These are phyloP conservation scores for Solanum chmielewskii DNA, from an alignment of 257 asterid species.

Conservation along the genomic window DNA sequence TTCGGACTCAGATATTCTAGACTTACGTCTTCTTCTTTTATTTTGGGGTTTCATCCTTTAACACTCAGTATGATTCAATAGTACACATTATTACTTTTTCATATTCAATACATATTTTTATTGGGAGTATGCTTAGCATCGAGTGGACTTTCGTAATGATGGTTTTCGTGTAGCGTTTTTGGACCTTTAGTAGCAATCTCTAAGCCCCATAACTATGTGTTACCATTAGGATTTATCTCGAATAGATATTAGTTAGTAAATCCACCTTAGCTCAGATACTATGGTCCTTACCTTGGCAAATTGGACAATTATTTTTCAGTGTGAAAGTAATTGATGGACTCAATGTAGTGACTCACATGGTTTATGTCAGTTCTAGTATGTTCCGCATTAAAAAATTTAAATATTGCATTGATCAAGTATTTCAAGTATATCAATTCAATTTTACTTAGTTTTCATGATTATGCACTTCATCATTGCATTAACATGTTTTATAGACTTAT, in stretches of 20 bases:
- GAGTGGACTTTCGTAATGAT: neutral
- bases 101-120: neutral
- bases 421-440: no score
- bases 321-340: neutral
- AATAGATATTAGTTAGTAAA: neutral
- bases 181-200: neutral
- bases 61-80: neutral
- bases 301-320: no score
- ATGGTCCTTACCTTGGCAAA: neutral
- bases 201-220: neutral
- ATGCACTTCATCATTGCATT: neutral
- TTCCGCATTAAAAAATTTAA: no score
- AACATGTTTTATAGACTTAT: no score
- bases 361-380: neutral
- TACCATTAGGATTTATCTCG: rapidly evolving
- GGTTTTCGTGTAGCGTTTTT: rapidly evolving
- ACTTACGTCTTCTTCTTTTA: neutral
- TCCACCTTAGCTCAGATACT: neutral
- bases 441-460: no score
- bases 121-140: neutral
- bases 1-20: neutral
- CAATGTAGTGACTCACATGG: neutral
- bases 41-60: no score
- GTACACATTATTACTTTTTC: neutral
- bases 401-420: neutral